Percentiles rank a stretch among this genome's conserved stretches.
These are phyloP conservation scores for Cornus suecica DNA, from an alignment of 148 eudicot species.

Conservation along the genomic window DNA sequence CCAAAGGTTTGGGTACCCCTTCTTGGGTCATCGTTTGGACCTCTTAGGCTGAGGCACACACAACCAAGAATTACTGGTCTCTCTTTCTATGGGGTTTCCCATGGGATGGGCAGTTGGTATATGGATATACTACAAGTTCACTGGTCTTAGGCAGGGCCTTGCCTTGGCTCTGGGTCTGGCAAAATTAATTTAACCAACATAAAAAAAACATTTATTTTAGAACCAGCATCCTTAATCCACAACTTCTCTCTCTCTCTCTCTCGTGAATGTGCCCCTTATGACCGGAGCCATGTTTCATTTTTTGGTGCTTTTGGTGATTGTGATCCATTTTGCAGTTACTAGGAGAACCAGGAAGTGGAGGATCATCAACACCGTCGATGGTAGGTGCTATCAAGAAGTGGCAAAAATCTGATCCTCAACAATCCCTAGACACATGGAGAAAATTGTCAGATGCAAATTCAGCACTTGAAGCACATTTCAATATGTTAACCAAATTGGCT, in stretches of 20 bases:
- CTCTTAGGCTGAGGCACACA: not conserved
- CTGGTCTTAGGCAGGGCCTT: not conserved
- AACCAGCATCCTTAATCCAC: not conserved
- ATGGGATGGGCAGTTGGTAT: not conserved
- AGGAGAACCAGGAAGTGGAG: conserved; percentile 98
- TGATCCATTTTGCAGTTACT: conserved; percentile 55
- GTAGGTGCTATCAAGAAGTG: conserved; percentile 98
- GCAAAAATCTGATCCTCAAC: conserved; percentile 90
- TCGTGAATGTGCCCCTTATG: not conserved
- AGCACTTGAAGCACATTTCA: conserved; percentile 58
- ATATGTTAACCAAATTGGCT: conserved; percentile 56
- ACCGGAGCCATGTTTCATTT: not conserved
- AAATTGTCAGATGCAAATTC: conserved; percentile 75
- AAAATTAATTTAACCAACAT: not conserved
- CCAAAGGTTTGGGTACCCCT: not conserved
- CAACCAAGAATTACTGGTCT: no score
- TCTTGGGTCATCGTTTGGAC: not conserved
- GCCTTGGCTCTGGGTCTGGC: not conserved
- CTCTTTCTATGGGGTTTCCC: not conserved
- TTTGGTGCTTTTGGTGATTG: not conserved
- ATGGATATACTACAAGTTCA: not conserved
- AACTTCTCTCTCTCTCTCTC: no score
- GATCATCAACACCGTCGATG: conserved; percentile 99
- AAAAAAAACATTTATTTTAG: not conserved
- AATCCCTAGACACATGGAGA: conserved; percentile 60